Conservation (phyloP, 2,329 filamentous ascomycete species). For the Pseudogymnoascus sp. region DNA sequence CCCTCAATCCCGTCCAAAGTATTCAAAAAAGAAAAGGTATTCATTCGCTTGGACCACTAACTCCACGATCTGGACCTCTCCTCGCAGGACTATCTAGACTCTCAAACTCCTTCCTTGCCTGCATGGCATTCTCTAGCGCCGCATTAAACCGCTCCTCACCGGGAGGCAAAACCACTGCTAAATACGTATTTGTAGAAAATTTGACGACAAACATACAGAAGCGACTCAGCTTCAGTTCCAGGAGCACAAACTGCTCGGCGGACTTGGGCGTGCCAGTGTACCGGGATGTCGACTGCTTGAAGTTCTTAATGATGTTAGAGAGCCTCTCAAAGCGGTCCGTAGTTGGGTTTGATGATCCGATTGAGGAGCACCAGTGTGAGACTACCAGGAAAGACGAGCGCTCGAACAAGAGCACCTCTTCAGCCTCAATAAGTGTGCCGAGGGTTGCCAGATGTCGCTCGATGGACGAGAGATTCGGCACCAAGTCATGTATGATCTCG, state of each 20-base stretch:
- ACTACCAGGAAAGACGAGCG: conserved; percentile 93
- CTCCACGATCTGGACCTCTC: conserved; percentile 21
- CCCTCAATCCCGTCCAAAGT: background rate
- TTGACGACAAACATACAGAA: conserved; percentile 95
- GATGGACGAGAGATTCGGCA: conserved; percentile 86
- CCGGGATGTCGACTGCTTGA: conserved; percentile 76
- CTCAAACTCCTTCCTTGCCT: conserved; percentile 75
- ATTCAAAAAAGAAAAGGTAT: conserved; percentile 2
- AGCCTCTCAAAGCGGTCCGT: conserved; percentile 91
- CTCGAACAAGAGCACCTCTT: conserved; percentile 92
- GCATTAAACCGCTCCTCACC: conserved; percentile 88
- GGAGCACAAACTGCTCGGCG: conserved; percentile 71
- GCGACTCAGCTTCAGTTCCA: conserved; percentile 70
- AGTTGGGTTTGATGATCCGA: conserved; percentile 75
- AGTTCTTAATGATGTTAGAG: conserved; percentile 96
- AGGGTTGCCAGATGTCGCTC: conserved; percentile 78
- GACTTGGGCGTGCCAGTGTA: conserved; percentile 76
- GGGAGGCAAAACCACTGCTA: conserved; percentile 84
- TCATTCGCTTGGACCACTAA: conserved; percentile 9
- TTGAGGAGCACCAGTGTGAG: conserved; percentile 75
- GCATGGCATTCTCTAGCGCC: conserved; percentile 81
- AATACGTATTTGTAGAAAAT: conserved; percentile 95
- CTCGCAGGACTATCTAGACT: conserved; percentile 50
- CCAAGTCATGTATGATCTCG: conserved; percentile 92
- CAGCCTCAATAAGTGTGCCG: conserved; percentile 78